phyloP scores from a whole-genome alignment of 768 basidiomycete genomes.

The Galerina marginata region DNA sequence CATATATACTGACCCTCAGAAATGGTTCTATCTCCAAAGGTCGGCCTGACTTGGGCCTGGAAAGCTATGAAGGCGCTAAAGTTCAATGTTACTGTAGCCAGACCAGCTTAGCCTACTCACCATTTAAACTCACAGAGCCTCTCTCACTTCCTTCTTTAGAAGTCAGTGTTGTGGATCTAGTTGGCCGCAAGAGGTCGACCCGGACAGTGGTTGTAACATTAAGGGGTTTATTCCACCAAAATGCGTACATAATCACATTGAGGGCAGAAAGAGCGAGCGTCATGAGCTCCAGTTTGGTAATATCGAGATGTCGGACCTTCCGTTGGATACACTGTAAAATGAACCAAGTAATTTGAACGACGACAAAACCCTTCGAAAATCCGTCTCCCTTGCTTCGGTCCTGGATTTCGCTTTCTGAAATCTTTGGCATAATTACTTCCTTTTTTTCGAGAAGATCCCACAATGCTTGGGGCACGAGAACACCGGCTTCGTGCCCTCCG shows the following conservation, averaged over 20 bases:
- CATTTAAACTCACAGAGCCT: too few relatives aligned
- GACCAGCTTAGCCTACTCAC: too few relatives aligned
- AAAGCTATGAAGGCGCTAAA: too few relatives aligned
- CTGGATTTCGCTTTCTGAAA: background rate
- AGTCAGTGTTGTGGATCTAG: too few relatives aligned
- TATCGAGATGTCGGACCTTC: background rate
- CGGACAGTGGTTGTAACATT: background rate
- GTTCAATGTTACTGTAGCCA: too few relatives aligned
- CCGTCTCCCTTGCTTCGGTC: background rate
- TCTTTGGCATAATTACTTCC: background rate
- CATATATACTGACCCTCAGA: too few relatives aligned
- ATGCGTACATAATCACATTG: background rate
- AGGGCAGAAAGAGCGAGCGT: background rate
- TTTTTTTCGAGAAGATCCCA: background rate
- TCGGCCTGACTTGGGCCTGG: too few relatives aligned
- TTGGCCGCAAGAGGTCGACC: too few relatives aligned
- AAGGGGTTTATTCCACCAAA: constrained; percentile 6
- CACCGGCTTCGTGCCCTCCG: background rate
- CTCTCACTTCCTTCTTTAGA: too few relatives aligned
- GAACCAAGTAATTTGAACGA: background rate
- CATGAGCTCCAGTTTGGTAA: background rate
- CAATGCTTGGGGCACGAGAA: background rate
- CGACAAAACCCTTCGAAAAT: background rate
- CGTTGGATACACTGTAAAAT: background rate
- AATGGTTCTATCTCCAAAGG: too few relatives aligned